Evolutionary conservation across 2,329 filamentous ascomycete species (phyloP).

Genomic region (Periglandula ipomoeae): DNA sequence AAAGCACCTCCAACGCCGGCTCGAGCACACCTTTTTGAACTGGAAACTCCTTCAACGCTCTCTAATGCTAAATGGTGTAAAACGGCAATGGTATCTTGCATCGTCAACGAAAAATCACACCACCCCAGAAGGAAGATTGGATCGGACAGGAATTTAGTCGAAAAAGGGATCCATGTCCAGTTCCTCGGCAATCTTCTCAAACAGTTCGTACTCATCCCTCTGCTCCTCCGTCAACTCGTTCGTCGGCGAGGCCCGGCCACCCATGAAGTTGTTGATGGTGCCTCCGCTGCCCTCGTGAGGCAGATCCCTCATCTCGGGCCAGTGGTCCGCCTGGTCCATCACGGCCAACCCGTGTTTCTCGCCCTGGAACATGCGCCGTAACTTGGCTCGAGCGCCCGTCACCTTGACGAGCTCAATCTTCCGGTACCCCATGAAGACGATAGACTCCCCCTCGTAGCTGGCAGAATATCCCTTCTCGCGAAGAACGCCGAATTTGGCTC

Average conservation of each 20-base stretch:
- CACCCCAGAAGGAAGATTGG: too few relatives aligned
- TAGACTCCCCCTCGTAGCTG: slow-evolving; percentile 18
- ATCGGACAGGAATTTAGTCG: neutral
- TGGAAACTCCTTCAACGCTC: too few relatives aligned
- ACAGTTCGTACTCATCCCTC: slow-evolving; percentile 1
- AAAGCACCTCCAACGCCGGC: too few relatives aligned
- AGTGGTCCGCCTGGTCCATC: slow-evolving; percentile 17
- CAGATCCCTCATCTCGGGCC: slow-evolving; percentile 17
- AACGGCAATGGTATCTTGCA: too few relatives aligned
- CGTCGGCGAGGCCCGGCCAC: slow-evolving; percentile 1
- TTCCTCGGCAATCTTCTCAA: slow-evolving; percentile 11
- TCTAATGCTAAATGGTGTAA: too few relatives aligned
- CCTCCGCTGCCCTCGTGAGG: slow-evolving; percentile 16
- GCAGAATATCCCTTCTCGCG: slow-evolving; percentile 15
- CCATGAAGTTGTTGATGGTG: slow-evolving; percentile 14
- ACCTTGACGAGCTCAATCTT: slow-evolving; percentile 19
- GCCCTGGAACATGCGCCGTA: slow-evolving; percentile 33
- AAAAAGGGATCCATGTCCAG: slow-evolving; percentile 10
- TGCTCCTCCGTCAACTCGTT: slow-evolving; percentile 6
- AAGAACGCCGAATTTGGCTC: slow-evolving; percentile 11
- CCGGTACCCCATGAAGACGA: slow-evolving; percentile 20
- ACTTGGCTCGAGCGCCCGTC: slow-evolving; percentile 15
- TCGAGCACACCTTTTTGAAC: too few relatives aligned
- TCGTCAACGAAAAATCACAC: too few relatives aligned
- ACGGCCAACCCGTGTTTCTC: slow-evolving; percentile 26